Evolutionary conservation across 805 yeast genomes (phyloP), one percentile per base, ranked within the genome.

Genomic region (Teunomyces gatunensis): DNA sequence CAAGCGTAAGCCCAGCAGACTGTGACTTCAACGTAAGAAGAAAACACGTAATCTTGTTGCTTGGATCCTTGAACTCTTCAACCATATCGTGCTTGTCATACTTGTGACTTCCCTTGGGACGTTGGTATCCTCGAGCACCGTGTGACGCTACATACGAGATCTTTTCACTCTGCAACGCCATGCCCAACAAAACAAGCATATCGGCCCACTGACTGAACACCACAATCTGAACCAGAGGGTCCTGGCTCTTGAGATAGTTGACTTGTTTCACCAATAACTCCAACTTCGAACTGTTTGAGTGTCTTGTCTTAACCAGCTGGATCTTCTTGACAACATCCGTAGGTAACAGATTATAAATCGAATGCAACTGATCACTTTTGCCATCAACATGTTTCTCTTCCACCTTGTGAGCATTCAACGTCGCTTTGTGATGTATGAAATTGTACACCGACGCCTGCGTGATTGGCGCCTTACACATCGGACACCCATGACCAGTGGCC

Each of bases 131-230:
- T 1, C 70, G 51, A 2, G 72, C 63, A 1, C 75, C 77, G 56
- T 69, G 67, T 2, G 86, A 79, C 0, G 87, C 84, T 2, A 87
- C 71, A 54, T 72, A 80, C 6, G 70, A 59, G 18, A 91, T 77
- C 4, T 75, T 76, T 51, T 85, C 83, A 36, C 75, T 73, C 17
- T 69, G 73, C 49, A 92, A 70, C 0, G 96, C 91, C 23, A 75
- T 70, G 0, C 85, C 83, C 25, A 94, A 63, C 17, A 89, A 74
- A 34, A 74, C 75, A 35, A 94, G 65, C 64, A 91, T 79, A 30
- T 82, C 89, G 20, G 82, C 75, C 91, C 96, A 92, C 62, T 91
- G 98, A 15, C 97, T 89, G 60, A 89, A 94, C 0, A 94, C 68
- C 10, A 94, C 84, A 37, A 92, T 84, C 64, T 94, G 97, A 4